These are phyloP conservation scores for Eucalyptus microcorys DNA, from an alignment of 345 rosid genomes.

Conservation along the genomic window DNA sequence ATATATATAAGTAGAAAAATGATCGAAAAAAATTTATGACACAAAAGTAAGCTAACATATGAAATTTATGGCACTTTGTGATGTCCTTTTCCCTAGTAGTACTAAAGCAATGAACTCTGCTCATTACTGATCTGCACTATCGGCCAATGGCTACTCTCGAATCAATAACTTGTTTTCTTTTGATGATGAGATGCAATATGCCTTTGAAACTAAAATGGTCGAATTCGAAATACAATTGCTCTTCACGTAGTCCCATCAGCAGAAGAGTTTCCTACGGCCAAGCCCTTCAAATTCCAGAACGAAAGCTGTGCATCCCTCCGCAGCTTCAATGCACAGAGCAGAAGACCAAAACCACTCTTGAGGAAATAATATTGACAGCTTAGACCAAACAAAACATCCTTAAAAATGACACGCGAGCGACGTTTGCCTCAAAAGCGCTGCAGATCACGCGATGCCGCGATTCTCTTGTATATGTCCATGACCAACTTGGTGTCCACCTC, in stretches of 20 bases:
- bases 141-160: not conserved
- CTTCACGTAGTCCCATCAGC: not conserved
- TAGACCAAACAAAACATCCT: not conserved
- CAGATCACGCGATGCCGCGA: not conserved
- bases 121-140: not conserved
- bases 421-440: not conserved
- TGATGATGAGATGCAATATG: not conserved
- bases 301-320: not conserved
- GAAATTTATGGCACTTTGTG: not conserved
- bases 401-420: not conserved
- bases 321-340: not conserved
- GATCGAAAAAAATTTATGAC: not conserved
- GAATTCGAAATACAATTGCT: not conserved
- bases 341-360: not conserved
- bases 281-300: not conserved
- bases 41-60: not conserved
- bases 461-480: not conserved
- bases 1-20: not conserved
- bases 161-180: not conserved
- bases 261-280: not conserved
- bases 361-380: not conserved
- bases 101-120: not conserved
- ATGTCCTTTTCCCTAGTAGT: not conserved
- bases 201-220: not conserved
- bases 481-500: conserved; percentile 4